Base-by-base conservation (phyloP, 352 stramenopile species). In the Pythium sp. region DNA sequence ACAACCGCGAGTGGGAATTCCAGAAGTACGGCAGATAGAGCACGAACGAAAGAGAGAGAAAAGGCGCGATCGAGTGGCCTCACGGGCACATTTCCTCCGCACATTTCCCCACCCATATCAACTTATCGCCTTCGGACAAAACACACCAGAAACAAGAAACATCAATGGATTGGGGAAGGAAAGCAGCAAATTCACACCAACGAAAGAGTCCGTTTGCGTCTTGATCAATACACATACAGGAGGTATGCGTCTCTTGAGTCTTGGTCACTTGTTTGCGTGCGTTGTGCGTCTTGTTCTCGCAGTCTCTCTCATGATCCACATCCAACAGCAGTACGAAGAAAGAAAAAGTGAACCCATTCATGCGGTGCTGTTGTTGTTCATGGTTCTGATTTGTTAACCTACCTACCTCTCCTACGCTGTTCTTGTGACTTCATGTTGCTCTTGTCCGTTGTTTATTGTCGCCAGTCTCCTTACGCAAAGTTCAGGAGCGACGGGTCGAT, bases 1-100 rank as follows among this genome's bases (percentile, higher is more conserved):
- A 98, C 86, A 99, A 99, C 85, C 98, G 98, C 77, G 97, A 99
- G 87, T 99, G 98, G 98, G 98, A 99, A 68, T 99, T 99, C 87
- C 92, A 98, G 67, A 99, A 99, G 84, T 95, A 95, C 73, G 86
- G 86, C 67, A 89, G 87, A 84, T 95, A 94, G 62, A 69, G 56
- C 32, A 24, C 15, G 11, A 24, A 55, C n/a, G 20, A 11, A 18
- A 49, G 15, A n/a, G 41, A 55, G 47, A 24, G 47, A 60, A 38
- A 6, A 18, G 5, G 30, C 20, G 55, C 3, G 18, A 46, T 9
- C 30, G 26, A 24, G 28, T 60, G 11, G 22, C n/a, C 43, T 36
- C 56, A 14, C n/a, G 30, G 12, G 56, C 55, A 34, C 7, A 9
- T 36, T 43, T 46, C 8, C 15, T 20, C 24, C 12, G 5, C 30